A percentile compares a stretch with the other conserved stretches of the same genome.
Conservation (phyloP, 1,139 yeast species). For the Suhomyces chickasaworum region DNA sequence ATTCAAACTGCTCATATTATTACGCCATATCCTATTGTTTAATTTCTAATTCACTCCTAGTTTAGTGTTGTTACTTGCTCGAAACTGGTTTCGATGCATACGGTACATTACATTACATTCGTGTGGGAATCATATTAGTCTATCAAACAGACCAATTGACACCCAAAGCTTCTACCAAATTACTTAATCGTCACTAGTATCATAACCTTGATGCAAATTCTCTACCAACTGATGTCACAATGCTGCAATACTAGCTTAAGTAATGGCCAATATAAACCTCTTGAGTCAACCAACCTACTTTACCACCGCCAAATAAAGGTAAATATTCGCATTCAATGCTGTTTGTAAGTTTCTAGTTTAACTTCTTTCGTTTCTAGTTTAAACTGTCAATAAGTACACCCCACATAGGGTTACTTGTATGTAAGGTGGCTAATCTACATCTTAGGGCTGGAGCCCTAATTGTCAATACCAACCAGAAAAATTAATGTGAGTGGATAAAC, state of each 20-base stretch:
- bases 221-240: background rate
- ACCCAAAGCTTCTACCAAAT: background rate
- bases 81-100: background rate
- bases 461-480: background rate
- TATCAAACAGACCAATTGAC: background rate
- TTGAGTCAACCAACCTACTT: no score
- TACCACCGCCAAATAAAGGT: no score
- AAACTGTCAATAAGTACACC: no score
- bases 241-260: background rate
- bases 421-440: background rate
- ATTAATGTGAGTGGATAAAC: no score
- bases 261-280: no score
- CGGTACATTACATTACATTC: background rate
- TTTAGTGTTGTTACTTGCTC: background rate
- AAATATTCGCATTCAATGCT: no score
- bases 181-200: background rate
- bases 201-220: background rate
- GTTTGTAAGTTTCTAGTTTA: no score
- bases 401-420: no score
- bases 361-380: no score
- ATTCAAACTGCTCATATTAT: background rate
- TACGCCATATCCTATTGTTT: background rate
- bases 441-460: slow-evolving; percentile 12
- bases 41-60: background rate
- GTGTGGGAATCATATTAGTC: background rate